Evolutionary conservation across 805 yeast genomes (phyloP), one percentile per base, ranked within the genome.

Genomic region (Saccharomycopsis synnaedendra): DNA sequence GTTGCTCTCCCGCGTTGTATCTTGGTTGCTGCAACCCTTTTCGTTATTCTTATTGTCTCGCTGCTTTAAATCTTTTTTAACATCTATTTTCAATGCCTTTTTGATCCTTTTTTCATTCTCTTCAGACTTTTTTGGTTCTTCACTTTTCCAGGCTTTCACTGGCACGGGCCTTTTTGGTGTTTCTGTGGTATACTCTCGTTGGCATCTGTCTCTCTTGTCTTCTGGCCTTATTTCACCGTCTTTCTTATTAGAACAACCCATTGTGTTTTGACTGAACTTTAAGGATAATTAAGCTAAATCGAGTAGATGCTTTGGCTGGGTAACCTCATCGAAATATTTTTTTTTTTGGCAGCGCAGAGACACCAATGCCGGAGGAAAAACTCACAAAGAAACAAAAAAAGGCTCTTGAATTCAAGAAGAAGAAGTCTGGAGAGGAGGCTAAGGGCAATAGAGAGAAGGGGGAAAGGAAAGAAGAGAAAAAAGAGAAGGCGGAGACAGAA

Each of bases 331-430:
- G 1, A 19, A 19, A 19, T 19, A 19, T 19, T 19, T 19, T 19
- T 19, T 19, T 19, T 19, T 19, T 19, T 19, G 19, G 19, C 19
- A 19, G 19, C 19, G 19, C 19, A 19, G 19, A 19, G 19, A 19
- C 19, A 19, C 19, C 19, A 1, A 19, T 19, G 19, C 1, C 19
- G 19, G 19, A 19, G 19, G 60, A 59, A 62, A 78, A 77, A 59
- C 65, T 80, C 31, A 75, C 82, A n/a, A 80, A 80, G 67, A 80
- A 78, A 57, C 79, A 81, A 60, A 68, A 67, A 48, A 80, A 80
- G 58, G 82, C 84, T 7, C 69, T 78, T 40, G 76, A 74, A 57
- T 80, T 79, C 62, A 68, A 75, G 46, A 62, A 63, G 50, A 66
- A 64, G 52, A 63, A 56, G 11, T 53, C 54, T 33, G 44, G 40